Conservation (phyloP, 2,329 filamentous ascomycete species). For the Pestalotiopsis sp. region DNA sequence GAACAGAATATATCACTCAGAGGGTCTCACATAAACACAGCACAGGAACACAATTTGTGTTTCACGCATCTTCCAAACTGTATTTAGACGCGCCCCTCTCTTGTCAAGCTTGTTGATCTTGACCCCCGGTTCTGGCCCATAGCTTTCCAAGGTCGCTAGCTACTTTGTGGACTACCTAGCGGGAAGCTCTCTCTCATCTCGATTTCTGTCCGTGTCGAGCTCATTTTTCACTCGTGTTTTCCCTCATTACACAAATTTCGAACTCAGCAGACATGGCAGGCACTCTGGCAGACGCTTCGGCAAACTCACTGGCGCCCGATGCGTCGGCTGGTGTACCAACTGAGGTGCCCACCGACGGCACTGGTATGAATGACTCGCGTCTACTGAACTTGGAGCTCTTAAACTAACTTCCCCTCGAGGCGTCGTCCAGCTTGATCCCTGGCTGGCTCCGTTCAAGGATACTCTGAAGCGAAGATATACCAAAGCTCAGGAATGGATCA, state of each 20-base stretch:
- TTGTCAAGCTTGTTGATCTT: background rate
- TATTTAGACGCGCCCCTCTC: background rate
- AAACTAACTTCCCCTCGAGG: slow-evolving; percentile 54
- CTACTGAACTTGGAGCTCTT: background rate
- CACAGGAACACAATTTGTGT: background rate
- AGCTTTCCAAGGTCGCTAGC: slow-evolving; percentile 1
- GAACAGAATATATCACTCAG: background rate
- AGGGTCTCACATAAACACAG: background rate
- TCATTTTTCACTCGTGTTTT: background rate
- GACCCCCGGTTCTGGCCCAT: slow-evolving; percentile 8
- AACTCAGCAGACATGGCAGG: background rate
- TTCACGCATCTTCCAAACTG: background rate
- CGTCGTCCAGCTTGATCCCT: slow-evolving; percentile 85
- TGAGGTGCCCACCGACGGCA: slow-evolving; percentile 70
- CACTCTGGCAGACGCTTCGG: slow-evolving; percentile 40
- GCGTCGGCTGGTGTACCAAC: slow-evolving; percentile 43
- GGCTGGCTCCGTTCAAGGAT: slow-evolving; percentile 82
- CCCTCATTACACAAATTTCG: background rate
- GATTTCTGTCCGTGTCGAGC: background rate
- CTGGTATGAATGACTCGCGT: slow-evolving; percentile 53
- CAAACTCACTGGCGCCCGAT: slow-evolving; percentile 46
- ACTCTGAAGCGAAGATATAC: slow-evolving; percentile 75
- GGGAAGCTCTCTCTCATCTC: slow-evolving; percentile 4
- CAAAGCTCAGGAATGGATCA: slow-evolving; percentile 85
- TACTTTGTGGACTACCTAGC: background rate